Percentiles rank a stretch among this genome's conserved stretches.
Conservation (phyloP, 1,284 basidiomycete species). For the Violaceomyces palustris region DNA sequence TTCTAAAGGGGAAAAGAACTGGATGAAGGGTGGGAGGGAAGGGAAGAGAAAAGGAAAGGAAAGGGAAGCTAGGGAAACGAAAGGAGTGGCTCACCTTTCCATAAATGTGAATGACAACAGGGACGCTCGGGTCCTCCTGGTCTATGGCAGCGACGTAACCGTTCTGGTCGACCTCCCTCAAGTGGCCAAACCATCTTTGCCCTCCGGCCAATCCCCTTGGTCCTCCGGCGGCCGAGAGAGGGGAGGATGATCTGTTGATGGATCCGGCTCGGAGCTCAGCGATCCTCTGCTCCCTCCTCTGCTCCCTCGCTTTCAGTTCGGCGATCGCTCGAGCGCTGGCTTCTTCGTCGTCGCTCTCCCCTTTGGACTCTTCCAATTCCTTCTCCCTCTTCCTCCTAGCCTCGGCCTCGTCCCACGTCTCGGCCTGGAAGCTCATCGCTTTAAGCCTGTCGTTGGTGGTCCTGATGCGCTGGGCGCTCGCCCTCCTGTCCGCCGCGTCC, state of each 20-base stretch:
- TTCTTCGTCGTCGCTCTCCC: neutral
- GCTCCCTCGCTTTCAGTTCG: conserved; percentile 23
- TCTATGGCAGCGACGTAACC: conserved; percentile 41
- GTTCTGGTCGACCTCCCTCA: conserved; percentile 36
- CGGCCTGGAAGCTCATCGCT: conserved; percentile 12
- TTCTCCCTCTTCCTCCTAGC: conserved; percentile 12
- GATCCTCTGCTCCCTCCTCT: conserved; percentile 21
- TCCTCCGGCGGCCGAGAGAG: neutral
- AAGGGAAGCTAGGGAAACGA: too few species aligned
- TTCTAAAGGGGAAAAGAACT: too few species aligned
- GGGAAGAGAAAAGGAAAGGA: neutral
- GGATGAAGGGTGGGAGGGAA: neutral
- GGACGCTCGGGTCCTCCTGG: conserved; percentile 15
- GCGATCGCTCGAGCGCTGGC: conserved; percentile 20
- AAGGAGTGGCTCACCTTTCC: conserved; percentile 24
- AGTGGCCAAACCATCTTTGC: conserved; percentile 37
- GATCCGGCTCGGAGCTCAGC: conserved; percentile 19
- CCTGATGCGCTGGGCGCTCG: conserved; percentile 6
- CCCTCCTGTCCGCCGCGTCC: conserved; percentile 7
- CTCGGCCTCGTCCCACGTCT: conserved; percentile 28
- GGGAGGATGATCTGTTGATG: conserved; percentile 1
- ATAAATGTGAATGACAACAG: conserved; percentile 45
- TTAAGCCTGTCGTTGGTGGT: conserved; percentile 25
- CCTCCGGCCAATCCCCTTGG: neutral
- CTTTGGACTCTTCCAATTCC: conserved; percentile 7